Percentiles rank a stretch among this genome's conserved stretches.
Evolutionary conservation across 345 rosid species (phyloP).

Genomic region (Chamaenerion angustifolium): DNA sequence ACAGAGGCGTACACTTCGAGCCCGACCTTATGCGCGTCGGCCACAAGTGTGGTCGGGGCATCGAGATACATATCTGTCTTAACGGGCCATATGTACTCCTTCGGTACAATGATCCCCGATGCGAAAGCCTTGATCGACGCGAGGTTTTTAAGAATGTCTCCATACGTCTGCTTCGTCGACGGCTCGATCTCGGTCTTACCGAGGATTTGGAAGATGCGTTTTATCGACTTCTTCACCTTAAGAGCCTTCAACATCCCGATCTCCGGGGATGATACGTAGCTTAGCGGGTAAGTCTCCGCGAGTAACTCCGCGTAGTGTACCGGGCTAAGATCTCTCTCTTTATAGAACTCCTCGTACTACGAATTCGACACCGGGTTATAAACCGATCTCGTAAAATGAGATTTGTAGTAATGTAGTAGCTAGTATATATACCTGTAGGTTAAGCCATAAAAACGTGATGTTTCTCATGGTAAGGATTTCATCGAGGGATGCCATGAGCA

Average conservation of each 20-base stretch:
- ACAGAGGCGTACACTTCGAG: slow-evolving; percentile 65
- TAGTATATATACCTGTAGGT: slow-evolving; percentile 43
- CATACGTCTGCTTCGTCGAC: slow-evolving; percentile 46
- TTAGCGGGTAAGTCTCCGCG: slow-evolving; percentile 7
- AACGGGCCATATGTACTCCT: slow-evolving; percentile 59
- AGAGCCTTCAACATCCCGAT: slow-evolving; percentile 61
- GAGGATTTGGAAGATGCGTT: slow-evolving; percentile 29
- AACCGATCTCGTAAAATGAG: too few species aligned
- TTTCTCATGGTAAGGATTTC: slow-evolving; percentile 28
- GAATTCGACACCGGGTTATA: background rate
- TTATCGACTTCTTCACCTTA: slow-evolving; percentile 30
- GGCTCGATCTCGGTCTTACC: slow-evolving; percentile 42
- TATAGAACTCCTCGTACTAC: slow-evolving; percentile 59
- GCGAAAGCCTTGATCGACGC: slow-evolving; percentile 45
- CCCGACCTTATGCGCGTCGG: slow-evolving; percentile 67
- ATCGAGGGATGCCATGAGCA: slow-evolving; percentile 31
- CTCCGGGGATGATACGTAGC: slow-evolving; percentile 62
- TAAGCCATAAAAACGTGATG: slow-evolving; percentile 45
- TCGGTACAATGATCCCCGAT: slow-evolving; percentile 63
- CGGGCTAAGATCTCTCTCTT: slow-evolving; percentile 41
- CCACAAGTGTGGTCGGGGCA: slow-evolving; percentile 42
- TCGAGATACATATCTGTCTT: slow-evolving; percentile 33
- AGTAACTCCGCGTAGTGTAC: slow-evolving; percentile 19
- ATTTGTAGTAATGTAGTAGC: too few species aligned
- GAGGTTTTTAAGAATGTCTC: slow-evolving; percentile 31